These are phyloP conservation scores for Metarhizium sp. DNA, from an alignment of 2,329 filamentous ascomycete genomes.

Conservation along the genomic window DNA sequence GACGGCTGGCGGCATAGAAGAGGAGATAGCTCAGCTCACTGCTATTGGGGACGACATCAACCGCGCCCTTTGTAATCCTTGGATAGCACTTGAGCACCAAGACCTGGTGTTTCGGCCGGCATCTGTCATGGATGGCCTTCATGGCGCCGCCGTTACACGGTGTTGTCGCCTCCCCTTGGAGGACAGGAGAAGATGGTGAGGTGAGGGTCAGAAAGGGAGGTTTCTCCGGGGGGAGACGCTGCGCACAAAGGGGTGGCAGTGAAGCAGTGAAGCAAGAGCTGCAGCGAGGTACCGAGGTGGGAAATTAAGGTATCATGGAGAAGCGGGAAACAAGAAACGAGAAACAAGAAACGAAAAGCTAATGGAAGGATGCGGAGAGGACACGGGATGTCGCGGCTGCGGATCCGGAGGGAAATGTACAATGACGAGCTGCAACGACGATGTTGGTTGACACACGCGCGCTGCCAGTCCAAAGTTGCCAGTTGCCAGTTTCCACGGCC, in stretches of 20 bases:
- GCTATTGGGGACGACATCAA: constrained; percentile 91
- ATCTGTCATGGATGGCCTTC: constrained; percentile 57
- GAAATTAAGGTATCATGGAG: neutral
- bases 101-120: constrained; percentile 93
- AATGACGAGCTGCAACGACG: neutral
- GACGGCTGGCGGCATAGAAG: constrained; percentile 90
- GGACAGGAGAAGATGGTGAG: neutral
- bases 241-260: neutral
- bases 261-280: neutral
- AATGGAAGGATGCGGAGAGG: neutral
- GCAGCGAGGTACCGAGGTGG: neutral
- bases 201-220: neutral
- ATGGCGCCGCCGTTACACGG: constrained; percentile 30
- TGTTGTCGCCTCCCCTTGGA: neutral
- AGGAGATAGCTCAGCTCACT: constrained; percentile 95
- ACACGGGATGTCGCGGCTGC: neutral
- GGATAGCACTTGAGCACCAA: constrained; percentile 95
- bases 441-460: neutral
- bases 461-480: neutral
- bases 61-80: constrained; percentile 78
- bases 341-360: neutral
- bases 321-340: neutral
- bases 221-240: neutral
- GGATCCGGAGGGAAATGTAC: neutral
- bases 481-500: neutral